Evolutionary conservation across 2,329 filamentous ascomycete genomes (phyloP), one percentile per base, ranked within the genome.

Genomic region (Talaromyces sp.): DNA sequence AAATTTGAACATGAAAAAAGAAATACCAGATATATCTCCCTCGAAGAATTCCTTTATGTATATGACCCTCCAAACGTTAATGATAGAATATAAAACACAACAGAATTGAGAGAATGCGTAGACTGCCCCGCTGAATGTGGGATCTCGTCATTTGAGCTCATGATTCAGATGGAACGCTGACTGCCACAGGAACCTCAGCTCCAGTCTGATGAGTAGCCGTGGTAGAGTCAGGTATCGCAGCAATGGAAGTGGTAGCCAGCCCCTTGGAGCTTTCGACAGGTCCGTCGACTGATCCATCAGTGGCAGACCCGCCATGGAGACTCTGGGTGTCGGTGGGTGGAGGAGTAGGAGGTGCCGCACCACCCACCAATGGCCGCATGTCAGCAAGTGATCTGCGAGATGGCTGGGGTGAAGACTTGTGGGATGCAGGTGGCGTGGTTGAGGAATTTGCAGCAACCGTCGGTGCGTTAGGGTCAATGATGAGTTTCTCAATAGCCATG

Each of bases 301-400:
- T 61, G 6, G 61, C 61, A 61, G 64, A 65, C 21, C 54, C 64
- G 16, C 61, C 64, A 40, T 65, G 64, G 35, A 59, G 62, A 42
- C 86, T 90, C 71, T 89, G 89, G 42, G 85, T 84, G 68, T 88
- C 88, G 67, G 84, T 88, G 1, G 87, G 89, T 60, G 91, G 81
- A 23, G 82, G 82, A 1, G 89, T 89, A 0, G 88, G 89, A 8
- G 87, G 84, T 0, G 83, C 82, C 9, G 81, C 79, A 18, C 60
- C 86, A 82, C 76, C 77, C 75, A 70, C 78, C 75, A 67, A 84
- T 77, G 62, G 80, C 76, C 64, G 80, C 73, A 73, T 64, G 57
- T 60, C 66, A 61, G 71, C 65, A 55, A 78, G 67, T 11, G 69
- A 68, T 46, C 75, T 69, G 66, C 72, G 74, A 31, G 69, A 67